Base-by-base conservation (phyloP, 2,329 filamentous ascomycete genomes). In the Colletotrichum salicis region DNA sequence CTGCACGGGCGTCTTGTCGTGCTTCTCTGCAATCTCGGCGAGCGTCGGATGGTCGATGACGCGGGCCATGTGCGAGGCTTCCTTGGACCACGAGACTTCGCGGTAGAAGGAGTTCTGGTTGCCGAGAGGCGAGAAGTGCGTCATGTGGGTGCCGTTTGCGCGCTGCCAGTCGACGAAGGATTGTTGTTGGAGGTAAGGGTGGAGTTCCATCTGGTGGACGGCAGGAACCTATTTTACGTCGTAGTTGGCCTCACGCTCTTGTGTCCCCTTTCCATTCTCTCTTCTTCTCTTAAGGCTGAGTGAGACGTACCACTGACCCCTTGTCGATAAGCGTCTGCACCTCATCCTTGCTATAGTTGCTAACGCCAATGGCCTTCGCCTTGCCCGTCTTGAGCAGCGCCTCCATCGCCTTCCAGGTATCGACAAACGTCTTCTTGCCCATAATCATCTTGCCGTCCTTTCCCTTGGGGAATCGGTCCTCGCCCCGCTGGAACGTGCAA, bases 171-270 rank as follows among this genome's bases (percentile, higher is more conserved):
- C 71, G 3, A 74, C 74, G 24, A 76, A 76, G 0, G 68, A 58
- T 12, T 74, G 73, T 41, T 78, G 76, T 33, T 78, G 83, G 24
- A 86, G 87, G 82, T 90, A 90, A 35, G 89, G 89, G 80, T 91
- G 89, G 10, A 90, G 84, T 78, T 91, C 90, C 75, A 89, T 84
- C 78, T 91, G 89, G 82, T 91, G 62, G 80, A 76, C 64, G 22
- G 76, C 76, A 56, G 19, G 41, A 48, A 48, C 15, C 41, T 48
- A 8, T 19, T 7, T 10, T 48, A 22, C 3, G 19, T 11, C 3
- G 19, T 22, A 5, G 8, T 48, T 11, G 22, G 19, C 41, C 4
- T 2, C 41, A 22, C 7, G 19, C 41, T 48, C 41, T 4, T 22
- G 10, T 22, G 19, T 8, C 41, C 19, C 19, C 15, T 10, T n/a